Percentiles rank a stretch among this genome's conserved stretches.
These are phyloP conservation scores for Microdochium trichocladiopsis DNA, from an alignment of 2,329 filamentous ascomycete species.

Conservation along the genomic window DNA sequence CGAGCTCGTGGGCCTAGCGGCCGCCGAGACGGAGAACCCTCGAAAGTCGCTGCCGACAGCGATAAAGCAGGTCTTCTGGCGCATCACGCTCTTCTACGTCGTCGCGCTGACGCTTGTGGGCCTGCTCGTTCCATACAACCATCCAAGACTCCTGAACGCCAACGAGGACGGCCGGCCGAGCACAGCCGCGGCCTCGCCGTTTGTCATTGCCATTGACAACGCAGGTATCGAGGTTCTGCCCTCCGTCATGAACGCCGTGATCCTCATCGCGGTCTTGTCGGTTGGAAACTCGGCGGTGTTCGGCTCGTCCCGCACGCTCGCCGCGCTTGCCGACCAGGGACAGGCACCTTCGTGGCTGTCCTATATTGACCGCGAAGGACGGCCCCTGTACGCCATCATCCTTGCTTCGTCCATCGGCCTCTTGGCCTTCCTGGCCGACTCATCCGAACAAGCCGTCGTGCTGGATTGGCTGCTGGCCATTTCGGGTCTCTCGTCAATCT, in stretches of 20 bases:
- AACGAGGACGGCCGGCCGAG: conserved; percentile 38
- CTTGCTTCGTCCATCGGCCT: conserved; percentile 63
- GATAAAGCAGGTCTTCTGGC: conserved; percentile 93
- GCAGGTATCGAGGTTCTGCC: conserved; percentile 76
- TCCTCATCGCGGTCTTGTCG: conserved; percentile 81
- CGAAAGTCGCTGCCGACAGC: conserved; percentile 77
- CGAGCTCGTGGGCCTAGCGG: conserved; percentile 69
- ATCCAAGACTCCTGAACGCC: conserved; percentile 54
- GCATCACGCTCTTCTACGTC: conserved; percentile 85
- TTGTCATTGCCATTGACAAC: conserved; percentile 82
- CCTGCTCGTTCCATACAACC: conserved; percentile 69
- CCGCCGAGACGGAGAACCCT: conserved; percentile 72
- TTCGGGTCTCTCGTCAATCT: conserved; percentile 65
- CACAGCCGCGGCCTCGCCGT: conserved; percentile 62
- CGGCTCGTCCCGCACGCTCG: conserved; percentile 82
- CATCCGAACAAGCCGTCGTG: conserved; percentile 49
- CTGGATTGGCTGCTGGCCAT: conserved; percentile 77
- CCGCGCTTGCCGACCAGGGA: conserved; percentile 80
- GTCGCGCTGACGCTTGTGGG: conserved; percentile 76
- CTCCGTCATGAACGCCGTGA: conserved; percentile 91
- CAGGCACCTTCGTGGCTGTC: conserved; percentile 72
- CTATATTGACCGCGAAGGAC: conserved; percentile 77
- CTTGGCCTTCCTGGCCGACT: conserved; percentile 69
- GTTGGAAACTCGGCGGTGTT: conserved; percentile 92
- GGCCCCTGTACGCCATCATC: conserved; percentile 67